These are phyloP conservation scores for Letharia columbiana DNA, from an alignment of 495 filamentous ascomycete genomes.

Conservation along the genomic window DNA sequence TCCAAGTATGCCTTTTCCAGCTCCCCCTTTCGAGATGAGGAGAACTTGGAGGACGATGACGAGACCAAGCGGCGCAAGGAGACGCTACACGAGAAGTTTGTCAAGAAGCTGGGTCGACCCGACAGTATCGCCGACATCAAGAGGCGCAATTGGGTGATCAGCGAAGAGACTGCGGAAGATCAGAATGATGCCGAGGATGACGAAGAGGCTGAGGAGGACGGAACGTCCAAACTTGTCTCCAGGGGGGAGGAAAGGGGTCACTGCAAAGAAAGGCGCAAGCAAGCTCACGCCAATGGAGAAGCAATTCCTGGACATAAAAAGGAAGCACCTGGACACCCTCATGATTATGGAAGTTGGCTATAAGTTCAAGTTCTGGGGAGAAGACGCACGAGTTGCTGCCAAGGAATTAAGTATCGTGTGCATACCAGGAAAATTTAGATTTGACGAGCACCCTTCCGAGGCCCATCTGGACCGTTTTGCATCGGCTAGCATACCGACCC, in stretches of 20 bases:
- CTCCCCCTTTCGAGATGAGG: constrained; percentile 29
- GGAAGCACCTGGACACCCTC: constrained; percentile 79
- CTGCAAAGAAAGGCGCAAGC: constrained; percentile 47
- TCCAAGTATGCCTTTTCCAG: constrained; percentile 44
- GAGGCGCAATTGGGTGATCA: constrained; percentile 43
- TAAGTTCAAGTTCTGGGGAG: constrained; percentile 97
- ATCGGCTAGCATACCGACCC: constrained; percentile 90
- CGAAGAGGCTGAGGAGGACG: constrained; percentile 51
- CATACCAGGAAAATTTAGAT: constrained; percentile 90
- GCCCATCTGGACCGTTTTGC: constrained; percentile 89
- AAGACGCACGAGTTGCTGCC: constrained; percentile 82
- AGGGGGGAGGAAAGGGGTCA: constrained; percentile 53
- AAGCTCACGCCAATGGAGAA: constrained; percentile 95
- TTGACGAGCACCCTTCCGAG: constrained; percentile 89
- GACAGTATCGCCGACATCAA: constrained; percentile 68
- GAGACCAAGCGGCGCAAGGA: constrained; percentile 41
- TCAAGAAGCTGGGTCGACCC: constrained; percentile 77
- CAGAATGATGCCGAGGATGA: constrained; percentile 43
- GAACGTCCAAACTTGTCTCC: constrained; percentile 33
- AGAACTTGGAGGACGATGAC: constrained; percentile 37
- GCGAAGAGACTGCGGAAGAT: constrained; percentile 45
- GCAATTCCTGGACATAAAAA: constrained; percentile 89
- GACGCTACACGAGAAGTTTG: constrained; percentile 74
- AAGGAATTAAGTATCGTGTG: constrained; percentile 93
- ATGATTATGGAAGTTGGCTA: constrained; percentile 93